Evolutionary conservation across 2,329 filamentous ascomycete species (phyloP), one percentile per base, ranked within the genome.

Genomic region (Fusarium sp.): DNA sequence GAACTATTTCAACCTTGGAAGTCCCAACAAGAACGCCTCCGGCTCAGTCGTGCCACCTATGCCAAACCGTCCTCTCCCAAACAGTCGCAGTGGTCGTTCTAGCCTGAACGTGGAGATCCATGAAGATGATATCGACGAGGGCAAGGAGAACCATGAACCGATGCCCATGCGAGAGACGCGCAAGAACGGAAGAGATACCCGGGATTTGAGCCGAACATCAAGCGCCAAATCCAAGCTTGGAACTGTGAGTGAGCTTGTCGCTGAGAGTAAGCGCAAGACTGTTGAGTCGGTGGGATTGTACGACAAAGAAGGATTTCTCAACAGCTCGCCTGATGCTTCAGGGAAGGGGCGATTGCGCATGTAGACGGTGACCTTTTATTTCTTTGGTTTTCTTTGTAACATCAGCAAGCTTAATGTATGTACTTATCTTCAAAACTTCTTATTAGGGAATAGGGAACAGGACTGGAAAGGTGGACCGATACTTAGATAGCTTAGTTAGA

Each of bases 1-100:
- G 58, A 83, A 86, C 57, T 87, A 87, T 66, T 79, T 86, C 42
- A 80, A 79, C 63, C 76, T 87, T 4, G 83, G 80, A n/a, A 77
- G 72, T 34, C 60, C 71, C 11, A 78, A 71, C 50, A 73, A 68
- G 63, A 68, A 49, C 46, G 12, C 27, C 12, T 37, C 53, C 9
- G 59, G 40, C 51, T 32, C 54, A 32, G 48, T 45, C 14, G 37
- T 32, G 10, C 20, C 67, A 4, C 49, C 67, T 1, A 30, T 55
- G 27, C 42, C 59, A 12, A 42, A 51, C 18, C 59, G 46, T 14
- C 32, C 56, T 40, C 58, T 59, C 8, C 59, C 51, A 11, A 58
- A 51, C 11, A 73, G 53, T 16, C 59, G 68, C 55, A 68, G 63
- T 25, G 68, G 32, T 21, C 68, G 68, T 7, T 69, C 51, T 16